Evolutionary conservation across 2,329 filamentous ascomycete species (phyloP).

Genomic region (Colletotrichum zoysiae): DNA sequence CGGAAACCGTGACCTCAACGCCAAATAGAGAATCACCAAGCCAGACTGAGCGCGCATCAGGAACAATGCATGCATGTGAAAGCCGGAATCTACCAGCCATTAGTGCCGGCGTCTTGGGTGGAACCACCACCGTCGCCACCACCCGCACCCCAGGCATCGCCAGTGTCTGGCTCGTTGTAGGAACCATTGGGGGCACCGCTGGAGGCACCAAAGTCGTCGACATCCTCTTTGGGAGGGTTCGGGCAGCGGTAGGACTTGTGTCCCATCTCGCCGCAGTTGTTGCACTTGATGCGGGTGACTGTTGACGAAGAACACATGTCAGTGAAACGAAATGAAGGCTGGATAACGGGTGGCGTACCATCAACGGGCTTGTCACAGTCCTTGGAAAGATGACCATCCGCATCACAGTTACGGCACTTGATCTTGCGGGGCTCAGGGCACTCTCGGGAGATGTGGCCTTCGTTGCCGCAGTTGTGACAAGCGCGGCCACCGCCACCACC

Average conservation of each 20-base stretch:
- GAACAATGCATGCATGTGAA: not conserved
- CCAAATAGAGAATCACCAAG: slow-evolving; percentile 25
- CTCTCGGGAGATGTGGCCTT: slow-evolving; percentile 68
- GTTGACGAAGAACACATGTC: slow-evolving; percentile 41
- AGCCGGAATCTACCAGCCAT: slow-evolving; percentile 34
- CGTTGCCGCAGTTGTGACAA: slow-evolving; percentile 73
- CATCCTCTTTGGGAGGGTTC: slow-evolving; percentile 49
- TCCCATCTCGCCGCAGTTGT: slow-evolving; percentile 65
- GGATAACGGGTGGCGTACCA: slow-evolving; percentile 52
- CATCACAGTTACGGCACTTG: slow-evolving; percentile 71
- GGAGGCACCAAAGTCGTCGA: slow-evolving; percentile 37
- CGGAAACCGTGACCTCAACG: slow-evolving; percentile 34
- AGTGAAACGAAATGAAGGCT: slow-evolving; percentile 36
- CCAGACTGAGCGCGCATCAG: not conserved
- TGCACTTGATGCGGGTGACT: slow-evolving; percentile 69
- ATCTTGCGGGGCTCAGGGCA: slow-evolving; percentile 63
- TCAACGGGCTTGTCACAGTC: slow-evolving; percentile 73
- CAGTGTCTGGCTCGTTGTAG: slow-evolving; percentile 16
- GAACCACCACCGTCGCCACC: slow-evolving; percentile 1
- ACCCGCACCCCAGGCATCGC: slow-evolving; percentile 23
- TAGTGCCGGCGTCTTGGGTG: slow-evolving; percentile 15
- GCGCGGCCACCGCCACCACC: slow-evolving; percentile 65
- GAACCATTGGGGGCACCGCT: slow-evolving; percentile 30
- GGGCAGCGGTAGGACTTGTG: slow-evolving; percentile 58
- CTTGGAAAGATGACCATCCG: slow-evolving; percentile 70